These are phyloP conservation scores for Nicotiana rustica DNA, from an alignment of 305 asterid species.

Conservation along the genomic window DNA sequence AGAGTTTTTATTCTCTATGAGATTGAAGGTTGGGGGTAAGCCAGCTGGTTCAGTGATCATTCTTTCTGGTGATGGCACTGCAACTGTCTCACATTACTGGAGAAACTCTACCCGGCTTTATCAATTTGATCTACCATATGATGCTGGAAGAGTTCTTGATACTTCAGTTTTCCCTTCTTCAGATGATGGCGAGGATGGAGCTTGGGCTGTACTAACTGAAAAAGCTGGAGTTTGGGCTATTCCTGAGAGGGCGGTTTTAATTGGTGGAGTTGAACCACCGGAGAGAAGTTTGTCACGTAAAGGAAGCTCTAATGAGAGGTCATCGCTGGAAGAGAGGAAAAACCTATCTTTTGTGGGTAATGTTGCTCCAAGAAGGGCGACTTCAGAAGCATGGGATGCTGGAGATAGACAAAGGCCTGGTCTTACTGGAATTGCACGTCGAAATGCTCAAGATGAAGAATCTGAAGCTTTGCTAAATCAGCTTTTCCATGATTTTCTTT, in stretches of 20 bases:
- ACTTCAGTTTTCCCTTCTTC: conserved; percentile 80
- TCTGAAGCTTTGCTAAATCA: conserved; percentile 89
- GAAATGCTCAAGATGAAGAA: conserved; percentile 87
- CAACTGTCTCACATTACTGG: conserved; percentile 93
- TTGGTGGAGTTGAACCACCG: conserved; percentile 97
- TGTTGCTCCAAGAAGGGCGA: conserved; percentile 81
- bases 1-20: conserved; percentile 86
- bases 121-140: conserved; percentile 92
- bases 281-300: conserved; percentile 93
- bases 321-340: conserved; percentile 68
- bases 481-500: conserved; percentile 80
- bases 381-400: conserved; percentile 85
- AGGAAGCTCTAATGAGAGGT: conserved; percentile 85
- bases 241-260: conserved; percentile 90
- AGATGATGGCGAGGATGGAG: conserved; percentile 80
- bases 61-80: conserved; percentile 97
- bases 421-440: conserved; percentile 67
- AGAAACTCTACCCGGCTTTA: conserved; percentile 82
- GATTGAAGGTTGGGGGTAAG: conserved; percentile 84
- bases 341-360: conserved; percentile 63
- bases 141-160: conserved; percentile 95
- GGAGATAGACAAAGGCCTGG: conserved; percentile 72
- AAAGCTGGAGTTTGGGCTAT: conserved; percentile 98
- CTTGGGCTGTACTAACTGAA: conserved; percentile 94
- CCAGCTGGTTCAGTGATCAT: conserved; percentile 90